Base-by-base conservation (phyloP, 139 green algal species). In the Raphidocelis subcapitata region DNA sequence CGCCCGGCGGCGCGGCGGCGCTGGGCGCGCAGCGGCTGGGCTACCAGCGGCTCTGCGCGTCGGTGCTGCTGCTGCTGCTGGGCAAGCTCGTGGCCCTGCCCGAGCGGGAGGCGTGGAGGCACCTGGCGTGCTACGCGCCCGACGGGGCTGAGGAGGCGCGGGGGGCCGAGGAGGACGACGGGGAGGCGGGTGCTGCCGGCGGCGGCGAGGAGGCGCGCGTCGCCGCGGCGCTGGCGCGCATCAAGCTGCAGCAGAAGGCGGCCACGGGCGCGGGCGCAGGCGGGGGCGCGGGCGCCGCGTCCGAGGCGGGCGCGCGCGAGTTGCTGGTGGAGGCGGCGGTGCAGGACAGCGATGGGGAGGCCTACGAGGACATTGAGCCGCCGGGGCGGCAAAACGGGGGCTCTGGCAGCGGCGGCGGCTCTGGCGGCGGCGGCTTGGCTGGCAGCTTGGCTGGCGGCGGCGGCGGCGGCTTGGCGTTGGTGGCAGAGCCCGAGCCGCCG, bases 21-120 rank as follows among this genome's bases (percentile, higher is more conserved):
- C 41, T 8, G 41, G 3, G 41, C 35, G n/a, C 29, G 29, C n/a
- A 67, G 60, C 74, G 57, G 60, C 52, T 41, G 4, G 29, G 59
- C 31, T 82, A 81, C 62, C 74, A 80, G 62, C 44, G 54, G n/a
- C 61, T 85, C 10, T 79, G 71, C n/a, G 71, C 74, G 2, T 70
- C 72, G 16, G 46, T 85, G 52, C 62, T 85, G 41, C 65, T 85
- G 36, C 65, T 76, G 52, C 76, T 80, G 14, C 35, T 73, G 21
- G 51, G 41, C 23, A 69, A 75, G 15, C 66, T 62, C 4, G 51
- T 79, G 24, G 59, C 70, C 33, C 37, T 77, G 46, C 62, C 80
- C 49, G 80, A 85, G 35, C 57, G 67, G 46, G 74, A 80, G 16
- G 71, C 80, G 4, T 85, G 80, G 80, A 60, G 54, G 32, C 35